phyloP scores from a whole-genome alignment of 352 stramenopile species.

The Phytopythium oedochilum region DNA sequence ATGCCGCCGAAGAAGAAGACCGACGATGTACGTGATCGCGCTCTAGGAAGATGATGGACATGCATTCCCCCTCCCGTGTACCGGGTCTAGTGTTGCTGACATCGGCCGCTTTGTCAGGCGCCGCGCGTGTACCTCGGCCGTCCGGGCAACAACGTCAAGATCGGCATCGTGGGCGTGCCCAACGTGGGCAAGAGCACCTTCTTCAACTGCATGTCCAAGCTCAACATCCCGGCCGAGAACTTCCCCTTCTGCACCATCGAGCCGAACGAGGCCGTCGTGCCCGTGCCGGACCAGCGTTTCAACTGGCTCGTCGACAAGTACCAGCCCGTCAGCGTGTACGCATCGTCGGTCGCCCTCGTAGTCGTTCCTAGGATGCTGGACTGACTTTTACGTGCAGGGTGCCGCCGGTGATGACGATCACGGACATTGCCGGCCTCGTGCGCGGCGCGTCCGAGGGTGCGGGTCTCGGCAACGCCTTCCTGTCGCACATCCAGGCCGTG shows the following conservation, averaged over 20 bases:
- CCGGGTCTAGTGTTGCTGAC: too few species aligned
- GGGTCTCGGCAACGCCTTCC: slow-evolving; percentile 98
- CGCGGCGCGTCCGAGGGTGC: slow-evolving; percentile 95
- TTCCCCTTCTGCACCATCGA: slow-evolving; percentile 99
- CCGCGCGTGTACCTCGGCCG: slow-evolving; percentile 78
- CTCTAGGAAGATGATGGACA: too few species aligned
- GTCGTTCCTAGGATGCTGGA: too few species aligned
- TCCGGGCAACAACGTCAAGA: slow-evolving; percentile 95
- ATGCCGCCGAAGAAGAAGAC: slow-evolving; percentile 88
- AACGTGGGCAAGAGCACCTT: slow-evolving; percentile 99
- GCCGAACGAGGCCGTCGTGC: slow-evolving; percentile 96
- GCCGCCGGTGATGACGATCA: slow-evolving; percentile 97
- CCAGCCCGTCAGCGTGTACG: slow-evolving; percentile 90
- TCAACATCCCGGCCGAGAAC: slow-evolving; percentile 91
- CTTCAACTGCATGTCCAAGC: slow-evolving; percentile 98
- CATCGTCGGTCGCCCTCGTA: slow-evolving; percentile 1
- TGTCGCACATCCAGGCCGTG: slow-evolving; percentile 98
- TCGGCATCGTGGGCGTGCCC: slow-evolving; percentile 98
- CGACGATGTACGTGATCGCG: slow-evolving; percentile 41
- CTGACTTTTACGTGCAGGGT: slow-evolving; percentile 35
- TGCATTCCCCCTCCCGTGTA: too few species aligned
- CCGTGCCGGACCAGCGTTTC: slow-evolving; percentile 98
- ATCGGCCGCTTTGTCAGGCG: slow-evolving; percentile 12
- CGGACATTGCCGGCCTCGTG: slow-evolving; percentile 99
- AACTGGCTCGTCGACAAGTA: slow-evolving; percentile 97